Evolutionary conservation across 2,329 filamentous ascomycete species (phyloP).

Genomic region (Venturia aucupariae): DNA sequence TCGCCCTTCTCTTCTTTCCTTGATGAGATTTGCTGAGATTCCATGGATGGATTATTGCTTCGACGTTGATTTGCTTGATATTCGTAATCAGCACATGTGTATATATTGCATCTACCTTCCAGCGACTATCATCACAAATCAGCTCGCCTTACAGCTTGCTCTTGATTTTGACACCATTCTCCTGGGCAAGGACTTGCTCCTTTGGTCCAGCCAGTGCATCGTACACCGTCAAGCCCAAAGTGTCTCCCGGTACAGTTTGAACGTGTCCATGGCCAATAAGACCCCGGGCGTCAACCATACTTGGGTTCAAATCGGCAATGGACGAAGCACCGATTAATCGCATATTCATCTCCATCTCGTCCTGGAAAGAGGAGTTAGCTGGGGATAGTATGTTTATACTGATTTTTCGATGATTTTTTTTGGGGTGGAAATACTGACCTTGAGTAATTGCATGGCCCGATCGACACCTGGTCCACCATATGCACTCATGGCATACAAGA

Average conservation of each 20-base stretch:
- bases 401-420: too few species aligned
- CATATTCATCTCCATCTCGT: constrained; percentile 99
- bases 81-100: not conserved
- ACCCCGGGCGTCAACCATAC: constrained; percentile 68
- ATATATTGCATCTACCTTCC: not conserved
- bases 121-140: not conserved
- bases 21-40: too few species aligned
- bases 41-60: too few species aligned
- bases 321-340: constrained; percentile 72
- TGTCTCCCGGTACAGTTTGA: constrained; percentile 52
- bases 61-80: too few species aligned
- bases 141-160: not conserved
- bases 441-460: constrained; percentile 65
- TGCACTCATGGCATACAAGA: constrained; percentile 90
- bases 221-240: constrained; percentile 48
- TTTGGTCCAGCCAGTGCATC: constrained; percentile 39
- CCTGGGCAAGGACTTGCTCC: constrained; percentile 22
- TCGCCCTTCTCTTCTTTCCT: too few species aligned
- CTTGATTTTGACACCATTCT: constrained; percentile 6
- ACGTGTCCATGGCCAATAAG: constrained; percentile 45
- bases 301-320: constrained; percentile 69
- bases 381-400: not conserved
- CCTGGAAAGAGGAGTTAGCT: constrained; percentile 58
- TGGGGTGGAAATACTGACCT: constrained; percentile 11
- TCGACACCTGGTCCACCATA: constrained; percentile 85